These are phyloP conservation scores for Naganishia liquefaciens DNA, from an alignment of 1,284 basidiomycete genomes.

Conservation along the genomic window DNA sequence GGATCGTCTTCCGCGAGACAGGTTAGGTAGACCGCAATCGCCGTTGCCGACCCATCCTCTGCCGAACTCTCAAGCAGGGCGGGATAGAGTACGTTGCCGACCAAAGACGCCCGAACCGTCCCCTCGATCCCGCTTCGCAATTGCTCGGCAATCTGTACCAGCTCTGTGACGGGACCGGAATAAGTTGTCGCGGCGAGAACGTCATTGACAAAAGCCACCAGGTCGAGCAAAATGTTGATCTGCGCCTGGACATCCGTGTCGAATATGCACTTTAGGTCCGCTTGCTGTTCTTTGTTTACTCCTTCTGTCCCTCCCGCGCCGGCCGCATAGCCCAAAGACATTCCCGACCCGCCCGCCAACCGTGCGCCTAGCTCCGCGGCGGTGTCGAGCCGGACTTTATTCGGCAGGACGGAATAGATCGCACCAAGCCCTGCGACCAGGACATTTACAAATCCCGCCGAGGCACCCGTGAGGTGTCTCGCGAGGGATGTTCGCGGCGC, in stretches of 20 bases:
- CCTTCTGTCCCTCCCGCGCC: neutral
- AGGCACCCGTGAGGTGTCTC: neutral
- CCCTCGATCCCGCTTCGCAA: constrained; percentile 65
- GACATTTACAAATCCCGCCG: constrained; percentile 84
- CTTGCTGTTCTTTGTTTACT: constrained; percentile 52
- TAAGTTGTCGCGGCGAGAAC: neutral
- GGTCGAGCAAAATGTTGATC: constrained; percentile 81
- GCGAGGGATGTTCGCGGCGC: neutral
- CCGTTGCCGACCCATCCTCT: constrained; percentile 86
- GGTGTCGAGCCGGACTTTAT: constrained; percentile 64
- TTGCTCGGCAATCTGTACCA: constrained; percentile 1
- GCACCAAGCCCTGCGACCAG: constrained; percentile 91
- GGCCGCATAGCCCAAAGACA: constrained; percentile 6
- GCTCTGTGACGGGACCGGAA: neutral
- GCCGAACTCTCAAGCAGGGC: constrained; percentile 92
- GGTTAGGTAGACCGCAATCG: constrained; percentile 88
- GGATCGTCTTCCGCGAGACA: constrained; percentile 14
- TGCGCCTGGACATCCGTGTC: constrained; percentile 74
- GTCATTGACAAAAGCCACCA: constrained; percentile 21
- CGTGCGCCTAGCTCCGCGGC: constrained; percentile 49
- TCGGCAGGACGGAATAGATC: constrained; percentile 86
- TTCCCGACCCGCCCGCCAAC: constrained; percentile 42
- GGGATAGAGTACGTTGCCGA: constrained; percentile 91
- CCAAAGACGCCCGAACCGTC: constrained; percentile 78
- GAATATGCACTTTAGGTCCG: constrained; percentile 58